These are phyloP conservation scores for Ceratonia siliqua DNA, from an alignment of 306 rosid species.

Conservation along the genomic window DNA sequence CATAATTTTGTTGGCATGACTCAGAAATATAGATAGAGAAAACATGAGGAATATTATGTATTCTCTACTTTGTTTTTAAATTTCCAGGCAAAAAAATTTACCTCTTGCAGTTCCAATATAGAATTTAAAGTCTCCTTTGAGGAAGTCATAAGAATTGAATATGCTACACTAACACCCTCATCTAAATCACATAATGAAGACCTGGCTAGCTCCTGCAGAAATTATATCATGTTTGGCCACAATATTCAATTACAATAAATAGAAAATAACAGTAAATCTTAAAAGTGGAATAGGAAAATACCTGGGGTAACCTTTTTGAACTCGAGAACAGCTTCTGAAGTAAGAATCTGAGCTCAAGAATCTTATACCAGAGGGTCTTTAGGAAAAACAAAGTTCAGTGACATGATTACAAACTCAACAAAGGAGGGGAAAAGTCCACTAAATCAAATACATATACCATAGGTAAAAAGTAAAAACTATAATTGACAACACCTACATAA, in stretches of 20 bases:
- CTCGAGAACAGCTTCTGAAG: constrained; percentile 80
- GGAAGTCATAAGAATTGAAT: constrained; percentile 62
- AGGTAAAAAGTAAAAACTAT: background rate
- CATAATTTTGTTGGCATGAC: background rate
- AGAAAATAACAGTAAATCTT: constrained; percentile 8
- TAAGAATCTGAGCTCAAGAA: constrained; percentile 80
- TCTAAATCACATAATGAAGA: constrained; percentile 62
- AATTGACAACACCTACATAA: constrained; percentile 7
- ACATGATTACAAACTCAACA: constrained; percentile 3
- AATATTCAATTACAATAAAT: constrained; percentile 11
- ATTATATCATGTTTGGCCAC: constrained; percentile 25
- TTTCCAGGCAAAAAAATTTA: constrained; percentile 32
- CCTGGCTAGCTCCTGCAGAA: constrained; percentile 72
- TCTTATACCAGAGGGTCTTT: constrained; percentile 88
- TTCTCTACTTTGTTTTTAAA: background rate
- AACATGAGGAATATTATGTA: background rate
- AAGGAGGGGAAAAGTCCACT: background rate
- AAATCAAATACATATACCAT: background rate
- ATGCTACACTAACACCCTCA: constrained; percentile 59
- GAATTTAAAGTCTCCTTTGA: constrained; percentile 77
- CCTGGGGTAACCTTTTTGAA: constrained; percentile 94
- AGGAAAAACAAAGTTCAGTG: constrained; percentile 22
- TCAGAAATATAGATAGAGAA: constrained; percentile 12
- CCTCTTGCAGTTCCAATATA: constrained; percentile 81
- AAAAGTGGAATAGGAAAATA: constrained; percentile 32